Conservation (phyloP, 2,329 filamentous ascomycete species). For the Diaporthe australafricana region DNA sequence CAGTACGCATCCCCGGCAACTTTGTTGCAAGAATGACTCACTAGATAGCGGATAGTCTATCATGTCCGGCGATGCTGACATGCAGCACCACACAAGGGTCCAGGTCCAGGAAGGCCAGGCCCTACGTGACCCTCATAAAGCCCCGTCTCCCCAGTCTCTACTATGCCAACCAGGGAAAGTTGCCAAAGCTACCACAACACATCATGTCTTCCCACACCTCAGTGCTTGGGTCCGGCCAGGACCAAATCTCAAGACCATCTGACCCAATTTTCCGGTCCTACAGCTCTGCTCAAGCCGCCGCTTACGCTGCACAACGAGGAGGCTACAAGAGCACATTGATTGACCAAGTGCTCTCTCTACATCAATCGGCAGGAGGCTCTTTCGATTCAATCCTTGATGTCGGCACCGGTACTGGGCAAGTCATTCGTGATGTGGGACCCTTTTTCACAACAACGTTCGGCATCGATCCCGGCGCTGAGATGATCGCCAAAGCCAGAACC, state of each 20-base stretch:
- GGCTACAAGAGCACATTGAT: constrained; percentile 40
- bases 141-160: not conserved
- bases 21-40: not conserved
- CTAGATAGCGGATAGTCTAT: not conserved
- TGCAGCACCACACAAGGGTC: not conserved
- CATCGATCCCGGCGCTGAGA: constrained; percentile 43
- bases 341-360: constrained; percentile 40
- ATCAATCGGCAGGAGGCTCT: constrained; percentile 35
- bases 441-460: constrained; percentile 44
- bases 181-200: not conserved
- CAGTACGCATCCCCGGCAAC: not conserved
- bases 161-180: too few species aligned
- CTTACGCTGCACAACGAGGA: constrained; percentile 42
- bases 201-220: not conserved
- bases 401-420: constrained; percentile 47
- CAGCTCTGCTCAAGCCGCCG: constrained; percentile 40
- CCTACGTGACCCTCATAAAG: not conserved
- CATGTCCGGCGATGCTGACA: not conserved
- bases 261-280: constrained; percentile 46
- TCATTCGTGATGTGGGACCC: constrained; percentile 43
- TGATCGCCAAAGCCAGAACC: constrained; percentile 43
- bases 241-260: not conserved
- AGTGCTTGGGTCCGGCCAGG: not conserved
- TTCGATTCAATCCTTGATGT: constrained; percentile 41
- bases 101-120: not conserved